phyloP scores from a whole-genome alignment of 2,329 filamentous ascomycete genomes.

The Fusarium concolor region DNA sequence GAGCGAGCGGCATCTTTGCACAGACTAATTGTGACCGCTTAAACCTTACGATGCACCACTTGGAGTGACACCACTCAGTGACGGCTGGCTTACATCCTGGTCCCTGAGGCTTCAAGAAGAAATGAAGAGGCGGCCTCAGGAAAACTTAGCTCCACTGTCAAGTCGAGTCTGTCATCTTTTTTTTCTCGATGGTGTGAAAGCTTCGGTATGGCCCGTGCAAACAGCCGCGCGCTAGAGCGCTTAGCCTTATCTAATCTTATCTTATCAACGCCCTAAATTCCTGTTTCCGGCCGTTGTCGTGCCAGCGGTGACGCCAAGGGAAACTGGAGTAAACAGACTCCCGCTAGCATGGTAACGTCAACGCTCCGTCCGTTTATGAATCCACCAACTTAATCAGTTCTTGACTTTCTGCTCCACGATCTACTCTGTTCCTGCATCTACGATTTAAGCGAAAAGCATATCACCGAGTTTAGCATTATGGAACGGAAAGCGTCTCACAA shows the following conservation, averaged over 20 bases:
- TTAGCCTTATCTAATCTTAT: constrained; percentile 28
- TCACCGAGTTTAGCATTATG: constrained; percentile 48
- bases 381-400: constrained; percentile 31
- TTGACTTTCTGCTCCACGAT: constrained; percentile 20
- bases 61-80: constrained; percentile 34
- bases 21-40: neutral
- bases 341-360: constrained; percentile 25
- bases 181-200: constrained; percentile 4
- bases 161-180: neutral
- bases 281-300: constrained; percentile 28
- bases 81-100: constrained; percentile 13
- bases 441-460: constrained; percentile 15
- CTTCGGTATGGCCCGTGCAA: constrained; percentile 15
- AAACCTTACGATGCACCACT: constrained; percentile 40
- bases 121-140: constrained; percentile 17
- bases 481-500: constrained; percentile 59
- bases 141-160: constrained; percentile 9
- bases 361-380: constrained; percentile 36
- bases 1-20: neutral
- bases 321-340: constrained; percentile 25
- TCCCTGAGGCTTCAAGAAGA: constrained; percentile 8
- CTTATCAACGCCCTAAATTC: constrained; percentile 1
- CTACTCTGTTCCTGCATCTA: constrained; percentile 17
- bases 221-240: constrained; percentile 29
- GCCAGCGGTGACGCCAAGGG: constrained; percentile 31